A percentile compares a stretch with the other conserved stretches of the same genome.
Conservation (phyloP, 2,329 filamentous ascomycete genomes). For the Colletotrichum tanaceti region DNA sequence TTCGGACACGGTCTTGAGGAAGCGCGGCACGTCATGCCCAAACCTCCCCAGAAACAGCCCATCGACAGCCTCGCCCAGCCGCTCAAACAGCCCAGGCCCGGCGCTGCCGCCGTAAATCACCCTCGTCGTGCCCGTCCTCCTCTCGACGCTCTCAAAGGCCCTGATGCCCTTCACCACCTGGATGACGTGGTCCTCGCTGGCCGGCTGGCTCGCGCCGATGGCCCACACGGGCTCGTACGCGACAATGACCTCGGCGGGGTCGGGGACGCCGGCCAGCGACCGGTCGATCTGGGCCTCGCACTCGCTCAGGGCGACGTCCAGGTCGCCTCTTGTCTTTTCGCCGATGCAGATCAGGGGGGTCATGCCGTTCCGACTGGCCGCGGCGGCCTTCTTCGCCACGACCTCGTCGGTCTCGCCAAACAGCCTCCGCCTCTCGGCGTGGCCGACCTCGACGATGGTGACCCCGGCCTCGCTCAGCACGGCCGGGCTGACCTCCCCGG, state of each 20-base stretch:
- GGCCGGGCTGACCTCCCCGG: constrained; percentile 79
- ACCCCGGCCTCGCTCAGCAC: constrained; percentile 76
- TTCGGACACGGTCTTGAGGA: constrained; percentile 78
- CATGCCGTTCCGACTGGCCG: constrained; percentile 75
- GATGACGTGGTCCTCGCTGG: constrained; percentile 77
- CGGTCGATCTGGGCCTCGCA: constrained; percentile 73
- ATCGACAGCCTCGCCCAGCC: constrained; percentile 76
- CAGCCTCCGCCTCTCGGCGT: constrained; percentile 79
- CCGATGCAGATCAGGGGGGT: constrained; percentile 85
- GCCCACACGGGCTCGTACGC: constrained; percentile 94
- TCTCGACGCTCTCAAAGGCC: constrained; percentile 60
- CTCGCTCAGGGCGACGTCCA: constrained; percentile 72
- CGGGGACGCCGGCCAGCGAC: constrained; percentile 70
- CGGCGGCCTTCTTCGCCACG: constrained; percentile 76
- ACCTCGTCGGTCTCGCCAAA: constrained; percentile 80
- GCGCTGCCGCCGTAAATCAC: constrained; percentile 88
- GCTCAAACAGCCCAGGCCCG: constrained; percentile 79
- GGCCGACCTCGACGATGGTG: constrained; percentile 80
- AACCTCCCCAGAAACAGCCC: constrained; percentile 86
- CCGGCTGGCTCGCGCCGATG: constrained; percentile 80
- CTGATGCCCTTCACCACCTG: constrained; percentile 75
- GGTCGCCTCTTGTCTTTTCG: constrained; percentile 66
- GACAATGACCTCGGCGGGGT: constrained; percentile 76
- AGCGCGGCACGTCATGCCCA: constrained; percentile 78
- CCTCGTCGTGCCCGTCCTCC: constrained; percentile 68